phyloP scores from a whole-genome alignment of 306 rosid species.

The Chamaecrista fasciculata region DNA sequence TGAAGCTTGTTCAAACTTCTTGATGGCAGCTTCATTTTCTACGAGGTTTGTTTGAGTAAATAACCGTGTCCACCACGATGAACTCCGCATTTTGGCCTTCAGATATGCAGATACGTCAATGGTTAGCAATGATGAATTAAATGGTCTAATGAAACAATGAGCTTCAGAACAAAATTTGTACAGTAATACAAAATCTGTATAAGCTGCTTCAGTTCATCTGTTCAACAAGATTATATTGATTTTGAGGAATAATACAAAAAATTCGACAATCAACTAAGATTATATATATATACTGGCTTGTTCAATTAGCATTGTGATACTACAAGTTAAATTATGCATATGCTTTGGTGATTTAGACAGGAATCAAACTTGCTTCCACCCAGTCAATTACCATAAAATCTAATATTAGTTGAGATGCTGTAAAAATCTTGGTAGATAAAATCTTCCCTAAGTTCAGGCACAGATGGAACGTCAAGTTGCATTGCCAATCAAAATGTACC shows the following conservation, averaged over 20 bases:
- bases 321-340: neutral
- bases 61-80: slow-evolving; percentile 83
- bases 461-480: neutral
- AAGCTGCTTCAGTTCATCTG: neutral
- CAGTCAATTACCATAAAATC: neutral
- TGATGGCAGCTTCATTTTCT: slow-evolving; percentile 54
- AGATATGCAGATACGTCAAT: slow-evolving; percentile 28
- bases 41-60: slow-evolving; percentile 60
- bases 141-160: neutral
- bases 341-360: neutral
- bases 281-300: neutral
- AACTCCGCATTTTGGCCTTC: slow-evolving; percentile 87
- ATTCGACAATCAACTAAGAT: neutral
- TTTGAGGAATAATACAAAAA: neutral
- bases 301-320: slow-evolving; percentile 3
- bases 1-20: slow-evolving; percentile 73
- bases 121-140: slow-evolving; percentile 15
- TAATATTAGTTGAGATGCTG: neutral
- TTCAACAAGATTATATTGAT: neutral
- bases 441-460: neutral
- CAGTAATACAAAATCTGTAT: neutral
- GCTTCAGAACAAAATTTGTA: neutral
- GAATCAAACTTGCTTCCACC: slow-evolving; percentile 3
- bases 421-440: neutral
- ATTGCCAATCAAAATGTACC: slow-evolving; percentile 10